These are phyloP conservation scores for Blastobotrys persicus DNA, from an alignment of 1,139 yeast genomes.

Conservation along the genomic window DNA sequence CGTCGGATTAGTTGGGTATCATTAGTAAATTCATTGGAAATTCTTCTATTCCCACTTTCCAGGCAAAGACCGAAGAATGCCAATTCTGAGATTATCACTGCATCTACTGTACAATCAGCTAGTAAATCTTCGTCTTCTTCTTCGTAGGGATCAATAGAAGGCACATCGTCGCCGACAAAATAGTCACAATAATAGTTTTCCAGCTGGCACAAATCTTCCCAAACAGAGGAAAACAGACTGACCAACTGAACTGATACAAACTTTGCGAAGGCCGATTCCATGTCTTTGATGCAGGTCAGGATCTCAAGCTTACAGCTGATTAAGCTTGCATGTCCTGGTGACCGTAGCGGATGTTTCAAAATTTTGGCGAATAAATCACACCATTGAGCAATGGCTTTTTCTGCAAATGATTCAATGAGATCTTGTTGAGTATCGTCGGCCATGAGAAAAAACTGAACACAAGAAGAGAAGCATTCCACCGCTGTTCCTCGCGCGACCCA, in stretches of 20 bases:
- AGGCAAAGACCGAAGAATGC: conserved; percentile 17
- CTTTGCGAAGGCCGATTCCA: conserved; percentile 23
- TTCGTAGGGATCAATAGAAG: background rate
- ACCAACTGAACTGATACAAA: conserved; percentile 17
- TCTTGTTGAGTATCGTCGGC: conserved; percentile 26
- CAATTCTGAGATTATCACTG: conserved; percentile 16
- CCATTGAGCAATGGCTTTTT: conserved; percentile 32
- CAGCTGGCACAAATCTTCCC: conserved; percentile 12
- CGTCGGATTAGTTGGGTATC: conserved; percentile 41
- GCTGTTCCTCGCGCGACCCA: conserved; percentile 27
- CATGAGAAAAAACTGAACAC: conserved; percentile 31
- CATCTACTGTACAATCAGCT: conserved; percentile 14
- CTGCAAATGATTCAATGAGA: conserved; percentile 27
- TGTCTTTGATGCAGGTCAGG: conserved; percentile 14
- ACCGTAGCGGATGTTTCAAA: conserved; percentile 20
- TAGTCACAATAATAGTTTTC: conserved; percentile 14
- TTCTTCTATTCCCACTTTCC: conserved; percentile 10
- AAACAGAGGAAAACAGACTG: conserved; percentile 14
- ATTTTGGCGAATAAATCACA: conserved; percentile 25
- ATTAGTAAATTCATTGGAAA: conserved; percentile 32
- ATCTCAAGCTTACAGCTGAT: conserved; percentile 16
- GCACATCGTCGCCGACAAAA: conserved; percentile 13
- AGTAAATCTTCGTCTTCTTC: conserved; percentile 17
- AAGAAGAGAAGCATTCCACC: conserved; percentile 34
- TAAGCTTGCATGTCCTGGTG: conserved; percentile 12